Conservation (phyloP, 345 rosid species). For the Draba incana region DNA sequence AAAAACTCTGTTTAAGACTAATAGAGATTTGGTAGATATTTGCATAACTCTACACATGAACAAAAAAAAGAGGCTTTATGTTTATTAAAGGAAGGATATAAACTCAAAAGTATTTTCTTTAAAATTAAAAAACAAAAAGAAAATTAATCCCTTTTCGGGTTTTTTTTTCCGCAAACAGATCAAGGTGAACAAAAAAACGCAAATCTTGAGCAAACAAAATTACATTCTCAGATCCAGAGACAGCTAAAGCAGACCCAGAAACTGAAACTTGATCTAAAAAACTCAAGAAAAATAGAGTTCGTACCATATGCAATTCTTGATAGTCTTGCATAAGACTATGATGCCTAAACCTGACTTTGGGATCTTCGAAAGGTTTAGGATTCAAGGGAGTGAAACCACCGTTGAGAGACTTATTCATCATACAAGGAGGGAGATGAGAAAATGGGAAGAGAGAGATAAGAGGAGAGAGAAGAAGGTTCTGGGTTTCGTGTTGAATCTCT, state of each 20-base stretch:
- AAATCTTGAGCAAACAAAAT: conserved; percentile 14
- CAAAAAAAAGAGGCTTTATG: conserved; percentile 6
- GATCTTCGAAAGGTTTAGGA: conserved; percentile 43
- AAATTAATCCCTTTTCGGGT: background rate
- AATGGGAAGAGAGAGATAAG: conserved; percentile 13
- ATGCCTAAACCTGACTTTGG: conserved; percentile 54
- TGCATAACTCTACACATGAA: conserved; percentile 1
- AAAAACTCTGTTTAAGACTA: conserved; percentile 8
- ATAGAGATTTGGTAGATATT: background rate
- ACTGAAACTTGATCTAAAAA: conserved; percentile 34
- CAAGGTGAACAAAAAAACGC: conserved; percentile 8
- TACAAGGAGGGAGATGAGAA: conserved; percentile 4
- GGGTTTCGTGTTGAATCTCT: conserved; percentile 38
- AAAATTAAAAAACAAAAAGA: background rate
- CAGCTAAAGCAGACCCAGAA: conserved; percentile 29
- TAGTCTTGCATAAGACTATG: conserved; percentile 70
- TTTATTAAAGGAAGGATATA: conserved; percentile 20
- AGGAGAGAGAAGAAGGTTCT: conserved; percentile 34
- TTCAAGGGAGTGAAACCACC: conserved; percentile 35
- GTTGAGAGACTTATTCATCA: conserved; percentile 51
- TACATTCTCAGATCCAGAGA: conserved; percentile 47
- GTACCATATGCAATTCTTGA: conserved; percentile 59
- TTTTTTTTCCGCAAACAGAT: conserved; percentile 27
- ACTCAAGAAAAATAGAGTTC: conserved; percentile 12
- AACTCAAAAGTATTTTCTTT: conserved; percentile 23